Evolutionary conservation across 2,329 filamentous ascomycete genomes (phyloP), one percentile per base, ranked within the genome.

Genomic region (Thyridium curvatum): DNA sequence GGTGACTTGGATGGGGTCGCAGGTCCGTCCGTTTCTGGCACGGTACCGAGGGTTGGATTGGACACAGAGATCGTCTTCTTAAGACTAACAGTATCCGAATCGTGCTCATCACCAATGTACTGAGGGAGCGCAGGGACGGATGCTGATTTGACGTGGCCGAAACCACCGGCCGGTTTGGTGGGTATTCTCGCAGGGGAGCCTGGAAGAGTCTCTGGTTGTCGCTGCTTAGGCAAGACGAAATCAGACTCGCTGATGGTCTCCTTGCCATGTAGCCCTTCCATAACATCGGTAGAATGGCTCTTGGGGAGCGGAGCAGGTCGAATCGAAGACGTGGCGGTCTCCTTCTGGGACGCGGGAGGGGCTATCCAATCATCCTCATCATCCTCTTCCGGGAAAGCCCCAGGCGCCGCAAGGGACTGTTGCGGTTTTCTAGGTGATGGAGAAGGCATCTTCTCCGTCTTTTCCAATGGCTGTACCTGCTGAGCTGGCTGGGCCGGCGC

Each of bases 361-460:
- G 72, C 67, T 48, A 82, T 80, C 79, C 78, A 83, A 41, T 82
- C 77, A 35, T 79, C 75, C n/a, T 77, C 70, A 16, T 74, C 65
- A 40, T 77, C 74, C 36, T 78, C 73, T 37, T 72, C 67, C 0
- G 78, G 76, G 48, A 82, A 82, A 12, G 77, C 73, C 7, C 77
- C 78, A 13, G 78, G 77, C 1, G 76, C 74, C 8, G 53, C 43
- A 8, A 51, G 48, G 2, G 55, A 42, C 6, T 47, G 42, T 26
- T 43, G 56, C 4, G 55, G 48, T 32, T 57, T 59, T 44, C 52
- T 58, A 6, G 63, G 62, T 14, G 56, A 56, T 12, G 60, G 58
- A 14, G 51, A 58, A 3, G 32, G 30, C 13, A 46, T 50, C 9
- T 41, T 47, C 31, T 42, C 45, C 8, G 42, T 37, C 4, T 52